phyloP scores from a whole-genome alignment of 192 early-diverging fungal species.

The Coemansia guatemalensis region DNA sequence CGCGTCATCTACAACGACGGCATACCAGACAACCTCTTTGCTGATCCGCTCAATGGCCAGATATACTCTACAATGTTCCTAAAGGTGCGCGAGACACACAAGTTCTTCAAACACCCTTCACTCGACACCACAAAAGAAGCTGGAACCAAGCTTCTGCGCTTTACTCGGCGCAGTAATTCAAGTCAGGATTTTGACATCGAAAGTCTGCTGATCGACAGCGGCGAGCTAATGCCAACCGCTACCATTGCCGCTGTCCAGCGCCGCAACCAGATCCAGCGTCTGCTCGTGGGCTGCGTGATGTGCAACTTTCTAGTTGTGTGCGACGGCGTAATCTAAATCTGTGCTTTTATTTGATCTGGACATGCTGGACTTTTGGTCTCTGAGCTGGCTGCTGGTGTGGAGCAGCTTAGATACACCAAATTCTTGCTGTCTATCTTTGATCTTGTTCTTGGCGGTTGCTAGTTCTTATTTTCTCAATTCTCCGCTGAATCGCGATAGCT shows the following conservation, averaged over 20 bases:
- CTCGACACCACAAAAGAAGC: slow-evolving; percentile 34
- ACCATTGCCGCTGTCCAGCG: slow-evolving; percentile 49
- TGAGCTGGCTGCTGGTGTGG: too few relatives aligned
- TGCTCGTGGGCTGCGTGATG: slow-evolving; percentile 46
- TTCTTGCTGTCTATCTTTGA: not conserved
- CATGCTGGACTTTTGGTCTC: too few relatives aligned
- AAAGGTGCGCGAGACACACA: slow-evolving; percentile 28
- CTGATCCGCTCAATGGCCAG: slow-evolving; percentile 41
- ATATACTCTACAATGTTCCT: slow-evolving; percentile 40
- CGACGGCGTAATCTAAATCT: not conserved
- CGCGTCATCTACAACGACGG: slow-evolving; percentile 27
- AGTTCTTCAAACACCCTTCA: slow-evolving; percentile 27
- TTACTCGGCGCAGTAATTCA: slow-evolving; percentile 18
- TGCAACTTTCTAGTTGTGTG: slow-evolving; percentile 31
- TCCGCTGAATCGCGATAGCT: not conserved
- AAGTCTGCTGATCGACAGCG: slow-evolving; percentile 35
- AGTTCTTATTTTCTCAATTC: not conserved
- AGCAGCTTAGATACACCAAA: too few relatives aligned
- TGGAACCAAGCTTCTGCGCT: slow-evolving; percentile 32
- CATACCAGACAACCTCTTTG: slow-evolving; percentile 40
- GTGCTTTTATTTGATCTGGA: too few relatives aligned
- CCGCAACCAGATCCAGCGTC: slow-evolving; percentile 29
- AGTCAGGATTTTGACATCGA: slow-evolving; percentile 21
- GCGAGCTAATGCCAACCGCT: slow-evolving; percentile 43
- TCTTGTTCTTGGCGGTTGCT: not conserved